A percentile compares a stretch with the other conserved stretches of the same genome.
phyloP scores from a whole-genome alignment of 441 rosid species.

The Adansonia madagascariensis region DNA sequence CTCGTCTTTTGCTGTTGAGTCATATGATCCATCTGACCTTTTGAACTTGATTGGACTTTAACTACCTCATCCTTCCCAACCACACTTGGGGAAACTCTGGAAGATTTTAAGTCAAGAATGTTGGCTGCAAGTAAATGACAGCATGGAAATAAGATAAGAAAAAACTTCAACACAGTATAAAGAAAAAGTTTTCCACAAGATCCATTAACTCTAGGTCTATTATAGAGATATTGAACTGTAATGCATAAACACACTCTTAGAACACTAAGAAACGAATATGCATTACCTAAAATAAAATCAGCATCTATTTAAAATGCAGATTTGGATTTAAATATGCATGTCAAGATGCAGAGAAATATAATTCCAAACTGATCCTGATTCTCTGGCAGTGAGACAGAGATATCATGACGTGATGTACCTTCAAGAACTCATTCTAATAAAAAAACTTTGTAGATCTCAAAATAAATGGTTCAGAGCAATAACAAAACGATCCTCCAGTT shows the following conservation, averaged over 20 bases:
- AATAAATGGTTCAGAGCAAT: not conserved
- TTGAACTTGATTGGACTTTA: slow-evolving; percentile 30
- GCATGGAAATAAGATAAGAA: not conserved
- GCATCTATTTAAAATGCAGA: slow-evolving; percentile 2
- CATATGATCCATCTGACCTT: slow-evolving; percentile 41
- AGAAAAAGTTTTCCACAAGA: not conserved
- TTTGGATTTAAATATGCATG: not conserved
- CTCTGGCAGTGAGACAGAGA: not conserved
- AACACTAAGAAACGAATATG: slow-evolving; percentile 11
- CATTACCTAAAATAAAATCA: not conserved
- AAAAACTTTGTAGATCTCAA: not conserved
- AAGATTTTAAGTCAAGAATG: slow-evolving; percentile 28
- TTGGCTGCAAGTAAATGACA: slow-evolving; percentile 33
- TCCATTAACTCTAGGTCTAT: slow-evolving; percentile 9
- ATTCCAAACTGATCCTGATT: not conserved
- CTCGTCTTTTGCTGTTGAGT: slow-evolving; percentile 40
- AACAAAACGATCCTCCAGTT: not conserved
- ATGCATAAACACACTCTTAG: not conserved
- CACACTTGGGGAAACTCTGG: slow-evolving; percentile 35
- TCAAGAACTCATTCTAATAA: slow-evolving; percentile 1
- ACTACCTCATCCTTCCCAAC: slow-evolving; percentile 30
- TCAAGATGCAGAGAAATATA: slow-evolving; percentile 5
- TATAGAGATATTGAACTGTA: not conserved
- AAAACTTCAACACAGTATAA: not conserved
- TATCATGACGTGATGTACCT: not conserved